Evolutionary conservation across 345 rosid genomes (phyloP), one percentile per base, ranked within the genome.

Genomic region (Gossypium raimondii): DNA sequence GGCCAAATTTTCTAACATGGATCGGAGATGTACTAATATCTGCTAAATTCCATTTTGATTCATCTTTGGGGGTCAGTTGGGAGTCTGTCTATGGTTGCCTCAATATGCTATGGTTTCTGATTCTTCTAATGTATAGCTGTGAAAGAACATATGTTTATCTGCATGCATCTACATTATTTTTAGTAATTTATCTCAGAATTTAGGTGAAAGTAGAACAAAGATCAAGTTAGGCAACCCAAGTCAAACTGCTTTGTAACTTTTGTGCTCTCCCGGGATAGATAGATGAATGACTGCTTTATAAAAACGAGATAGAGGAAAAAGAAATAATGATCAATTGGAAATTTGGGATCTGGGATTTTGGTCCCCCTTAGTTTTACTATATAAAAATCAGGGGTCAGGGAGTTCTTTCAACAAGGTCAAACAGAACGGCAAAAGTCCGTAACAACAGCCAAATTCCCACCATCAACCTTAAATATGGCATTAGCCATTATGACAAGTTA

Each of bases 361-460:
- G 57, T 66, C 12, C 14, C 2, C 50, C 66, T 4, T n/a, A 45
- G 34, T 58, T n/a, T 38, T 43, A 67, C 59, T 45, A 73, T 45
- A 65, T 34, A 22, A 57, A 34, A 14, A 51, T 55, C 59, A 55
- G 12, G 1, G 41, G 12, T 72, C 47, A 17, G 59, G 43, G 18
- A 18, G 51, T 25, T 63, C 52, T 65, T 78, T 47, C 2, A 55
- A 52, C 62, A 64, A 77, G 50, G 67, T 79, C 57, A 68, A 78
- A 66, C 48, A 7, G 47, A 50, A 48, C 4, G 67, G 73, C 53
- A 57, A 67, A 74, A 73, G 64, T 74, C 69, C 20, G 12, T 53
- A 60, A 73, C 72, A 17, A 56, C 78, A 62, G 63, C 69, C 59
- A 48, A 55, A 67, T 69, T 63, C 56, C 81, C 38, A 47, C 67